Percentiles rank a stretch among this genome's conserved stretches.
phyloP scores from a whole-genome alignment of 1,139 yeast species.

The Sugiyamaella paludigena region DNA sequence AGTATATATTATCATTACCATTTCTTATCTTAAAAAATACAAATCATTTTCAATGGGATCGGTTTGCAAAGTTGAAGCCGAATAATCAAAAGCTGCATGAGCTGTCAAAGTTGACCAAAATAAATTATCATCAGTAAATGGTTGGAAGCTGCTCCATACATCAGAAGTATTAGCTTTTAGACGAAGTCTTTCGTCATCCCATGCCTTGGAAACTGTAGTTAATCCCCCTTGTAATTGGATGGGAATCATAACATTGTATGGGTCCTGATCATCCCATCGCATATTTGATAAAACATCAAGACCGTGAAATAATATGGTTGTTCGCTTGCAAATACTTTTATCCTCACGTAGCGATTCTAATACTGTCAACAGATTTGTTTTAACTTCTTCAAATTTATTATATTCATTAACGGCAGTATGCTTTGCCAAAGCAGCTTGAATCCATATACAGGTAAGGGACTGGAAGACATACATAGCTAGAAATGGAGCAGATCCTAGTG shows the following conservation, averaged over 20 bases:
- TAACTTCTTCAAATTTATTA: neutral
- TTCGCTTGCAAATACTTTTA: constrained; percentile 9
- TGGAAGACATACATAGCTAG: constrained; percentile 9
- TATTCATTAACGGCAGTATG: too few species aligned
- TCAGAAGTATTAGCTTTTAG: neutral
- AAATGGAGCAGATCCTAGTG: constrained; percentile 9
- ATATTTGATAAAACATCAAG: constrained; percentile 9
- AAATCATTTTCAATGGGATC: too few species aligned
- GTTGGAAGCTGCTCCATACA: constrained; percentile 9
- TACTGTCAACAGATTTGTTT: neutral
- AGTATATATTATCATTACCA: too few species aligned
- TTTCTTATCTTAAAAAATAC: too few species aligned
- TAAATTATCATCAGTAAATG: constrained; percentile 7
- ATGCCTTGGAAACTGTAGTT: constrained; percentile 4
- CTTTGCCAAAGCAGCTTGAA: constrained; percentile 4
- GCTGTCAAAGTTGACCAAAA: constrained; percentile 8
- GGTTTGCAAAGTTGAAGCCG: neutral
- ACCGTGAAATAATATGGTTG: constrained; percentile 7
- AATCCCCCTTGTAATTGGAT: constrained; percentile 8
- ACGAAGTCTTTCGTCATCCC: constrained; percentile 9
- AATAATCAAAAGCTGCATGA: constrained; percentile 1
- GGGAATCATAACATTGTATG: constrained; percentile 7
- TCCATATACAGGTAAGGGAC: constrained; percentile 12
- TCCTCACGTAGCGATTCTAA: constrained; percentile 5
- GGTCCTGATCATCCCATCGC: neutral